Evolutionary conservation across 768 basidiomycete species (phyloP).

Genomic region (Lactarius hatsudake): DNA sequence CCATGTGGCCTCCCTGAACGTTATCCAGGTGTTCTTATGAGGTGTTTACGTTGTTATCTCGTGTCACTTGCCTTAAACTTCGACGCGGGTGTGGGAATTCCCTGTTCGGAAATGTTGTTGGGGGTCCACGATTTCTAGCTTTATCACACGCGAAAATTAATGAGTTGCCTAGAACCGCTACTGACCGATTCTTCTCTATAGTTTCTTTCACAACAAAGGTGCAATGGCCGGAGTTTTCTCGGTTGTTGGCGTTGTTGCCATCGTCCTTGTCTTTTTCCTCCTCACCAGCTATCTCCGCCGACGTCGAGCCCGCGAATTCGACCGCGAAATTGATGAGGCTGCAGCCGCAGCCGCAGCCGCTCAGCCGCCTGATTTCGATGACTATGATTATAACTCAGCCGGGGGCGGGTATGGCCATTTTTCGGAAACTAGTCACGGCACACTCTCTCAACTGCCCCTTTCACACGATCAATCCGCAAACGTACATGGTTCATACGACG

Average conservation of each 20-base stretch:
- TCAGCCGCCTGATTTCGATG: conserved; percentile 49
- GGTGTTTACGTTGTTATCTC: background rate
- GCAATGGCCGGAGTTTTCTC: conserved; percentile 72
- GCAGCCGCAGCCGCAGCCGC: conserved; percentile 60
- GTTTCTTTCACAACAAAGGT: conserved; percentile 67
- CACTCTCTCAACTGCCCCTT: conserved; percentile 44
- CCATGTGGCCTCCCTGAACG: background rate
- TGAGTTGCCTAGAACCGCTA: background rate
- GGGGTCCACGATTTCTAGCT: background rate
- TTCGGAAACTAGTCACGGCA: conserved; percentile 57
- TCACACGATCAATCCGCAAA: conserved; percentile 44
- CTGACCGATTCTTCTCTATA: background rate
- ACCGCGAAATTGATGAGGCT: conserved; percentile 71
- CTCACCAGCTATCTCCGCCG: conserved; percentile 56
- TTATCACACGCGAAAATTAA: background rate
- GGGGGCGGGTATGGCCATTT: conserved; percentile 37
- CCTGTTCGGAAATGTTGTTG: background rate
- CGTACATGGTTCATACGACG: conserved; percentile 38
- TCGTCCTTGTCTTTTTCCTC: conserved; percentile 52
- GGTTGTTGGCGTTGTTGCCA: conserved; percentile 61
- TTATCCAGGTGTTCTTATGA: background rate
- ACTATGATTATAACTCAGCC: conserved; percentile 38
- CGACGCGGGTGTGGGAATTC: background rate
- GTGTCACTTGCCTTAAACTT: background rate
- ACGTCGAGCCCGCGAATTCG: conserved; percentile 60